Base-by-base conservation (phyloP, 352 stramenopile genomes). In the Phytophthora aleatoria region DNA sequence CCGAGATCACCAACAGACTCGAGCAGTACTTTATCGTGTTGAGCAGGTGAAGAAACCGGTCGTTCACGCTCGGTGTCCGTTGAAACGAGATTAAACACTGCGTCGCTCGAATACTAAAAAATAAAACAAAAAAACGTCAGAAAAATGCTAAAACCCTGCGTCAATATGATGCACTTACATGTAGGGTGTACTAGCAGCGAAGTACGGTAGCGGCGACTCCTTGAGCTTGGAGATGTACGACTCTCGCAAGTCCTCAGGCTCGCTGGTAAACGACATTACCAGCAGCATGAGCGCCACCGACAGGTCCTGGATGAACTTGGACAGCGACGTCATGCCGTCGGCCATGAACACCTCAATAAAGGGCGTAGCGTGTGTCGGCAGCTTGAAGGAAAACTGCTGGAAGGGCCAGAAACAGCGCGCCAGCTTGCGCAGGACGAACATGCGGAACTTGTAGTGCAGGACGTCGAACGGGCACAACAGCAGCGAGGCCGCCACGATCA, bases 11-110 rank as follows among this genome's bases (percentile, higher is more conserved):
- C 27, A 91, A 39, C 48, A 95, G 57, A 48, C 82, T 91, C 20
- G 86, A 92, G 60, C 79, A 83, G 68, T 95, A 95, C 73, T 95
- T 95, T 77, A 92, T 79, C 53, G 86, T 93, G 57, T 95, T 95
- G 36, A 95, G 71, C 36, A 95, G 54, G 55, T 95, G 86, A 33
- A 95, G 67, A 57, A 91, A 95, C 33, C 83, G 75, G 61, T 95
- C 82, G 67, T 91, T 90, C 13, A 75, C 64, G 45, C 69, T 85
- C 15, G 72, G 45, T 13, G 86, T 91, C 56, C 81, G 84, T 43
- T 90, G 77, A 65, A 93, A 93, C 58, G 86, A 91, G 54, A 93
- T 90, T 50, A 92, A 68, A 49, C 86, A 94, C 56, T 94, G 86
- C 45, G 79, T 88, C 42, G 82, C 86, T 26, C 83, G 86, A 60